A percentile compares a stretch with the other conserved stretches of the same genome.
Evolutionary conservation across 2,329 filamentous ascomycete species (phyloP).

Genomic region (Dactylella cylindrospora): DNA sequence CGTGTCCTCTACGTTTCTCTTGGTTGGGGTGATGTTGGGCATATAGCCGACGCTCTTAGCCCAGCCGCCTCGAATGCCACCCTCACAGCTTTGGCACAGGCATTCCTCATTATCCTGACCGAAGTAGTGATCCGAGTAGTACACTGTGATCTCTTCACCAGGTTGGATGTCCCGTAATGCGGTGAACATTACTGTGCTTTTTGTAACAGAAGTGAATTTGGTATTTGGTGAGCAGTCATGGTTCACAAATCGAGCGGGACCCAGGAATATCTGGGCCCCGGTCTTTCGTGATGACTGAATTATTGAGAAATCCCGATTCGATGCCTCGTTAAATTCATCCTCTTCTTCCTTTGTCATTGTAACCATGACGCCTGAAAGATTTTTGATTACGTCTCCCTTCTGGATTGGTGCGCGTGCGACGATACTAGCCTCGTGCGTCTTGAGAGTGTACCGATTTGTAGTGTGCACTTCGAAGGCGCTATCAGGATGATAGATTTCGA

Average conservation of each 20-base stretch:
- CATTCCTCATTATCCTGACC: constrained; percentile 94
- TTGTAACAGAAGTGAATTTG: constrained; percentile 76
- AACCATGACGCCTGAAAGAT: constrained; percentile 87
- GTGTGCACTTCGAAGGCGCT: constrained; percentile 92
- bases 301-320: constrained; percentile 91
- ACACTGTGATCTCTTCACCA: constrained; percentile 95
- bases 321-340: constrained; percentile 69
- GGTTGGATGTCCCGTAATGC: constrained; percentile 77
- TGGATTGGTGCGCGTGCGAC: constrained; percentile 77
- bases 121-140: constrained; percentile 94
- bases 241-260: constrained; percentile 93
- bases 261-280: constrained; percentile 86
- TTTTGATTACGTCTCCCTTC: constrained; percentile 83
- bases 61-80: constrained; percentile 78
- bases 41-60: constrained; percentile 51
- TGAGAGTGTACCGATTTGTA: constrained; percentile 93
- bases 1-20: constrained; percentile 27
- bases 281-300: constrained; percentile 92
- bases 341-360: constrained; percentile 91
- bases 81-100: constrained; percentile 84
- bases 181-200: constrained; percentile 86
- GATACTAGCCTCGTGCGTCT: constrained; percentile 82
- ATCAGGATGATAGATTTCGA: constrained; percentile 88
- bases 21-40: constrained; percentile 22
- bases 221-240: constrained; percentile 96